Percentiles rank a stretch among this genome's conserved stretches.
Evolutionary conservation across 169 alveolate species (phyloP).

Genomic region (Pseudocohnilembus persalinus): DNA sequence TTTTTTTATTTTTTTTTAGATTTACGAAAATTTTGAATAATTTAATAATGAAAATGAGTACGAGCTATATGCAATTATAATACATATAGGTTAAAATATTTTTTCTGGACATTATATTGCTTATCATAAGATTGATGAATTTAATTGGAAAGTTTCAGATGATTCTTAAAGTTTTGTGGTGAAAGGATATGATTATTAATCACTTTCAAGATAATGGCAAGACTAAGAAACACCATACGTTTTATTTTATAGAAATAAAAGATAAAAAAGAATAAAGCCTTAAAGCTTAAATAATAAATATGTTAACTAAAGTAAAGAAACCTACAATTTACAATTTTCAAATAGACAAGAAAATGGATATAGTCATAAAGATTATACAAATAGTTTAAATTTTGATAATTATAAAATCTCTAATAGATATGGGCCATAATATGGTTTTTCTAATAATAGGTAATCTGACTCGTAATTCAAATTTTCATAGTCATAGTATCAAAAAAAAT

Average conservation of each 20-base stretch:
- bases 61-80: neutral
- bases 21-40: no score
- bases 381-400: neutral
- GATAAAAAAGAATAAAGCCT: no score
- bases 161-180: neutral
- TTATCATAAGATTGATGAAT: neutral
- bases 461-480: no score
- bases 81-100: neutral
- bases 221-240: neutral
- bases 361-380: neutral
- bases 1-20: no score
- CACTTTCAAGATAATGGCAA: neutral
- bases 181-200: neutral
- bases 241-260: neutral
- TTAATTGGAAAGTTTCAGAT: neutral
- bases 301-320: neutral
- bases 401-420: neutral
- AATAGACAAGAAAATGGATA: neutral
- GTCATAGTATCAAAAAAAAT: no score
- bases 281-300: no score
- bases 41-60: neutral
- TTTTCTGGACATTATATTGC: neutral
- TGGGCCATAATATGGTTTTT: neutral
- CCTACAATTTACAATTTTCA: neutral
- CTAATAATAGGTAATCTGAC: no score